A percentile compares a stretch with the other conserved stretches of the same genome.
phyloP scores from a whole-genome alignment of 164 flowering plant species.

The Amborella trichopoda region DNA sequence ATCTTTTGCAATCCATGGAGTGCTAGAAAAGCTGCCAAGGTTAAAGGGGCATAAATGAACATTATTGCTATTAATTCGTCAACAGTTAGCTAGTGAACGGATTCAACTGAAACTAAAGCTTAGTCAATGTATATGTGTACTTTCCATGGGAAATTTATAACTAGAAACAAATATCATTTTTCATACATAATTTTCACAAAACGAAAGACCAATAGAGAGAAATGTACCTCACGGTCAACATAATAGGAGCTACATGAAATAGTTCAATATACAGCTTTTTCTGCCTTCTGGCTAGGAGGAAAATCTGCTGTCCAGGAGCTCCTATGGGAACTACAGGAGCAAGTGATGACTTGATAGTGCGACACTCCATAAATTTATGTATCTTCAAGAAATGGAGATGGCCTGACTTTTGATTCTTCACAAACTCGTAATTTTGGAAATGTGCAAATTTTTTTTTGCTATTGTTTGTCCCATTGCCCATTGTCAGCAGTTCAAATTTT shows the following conservation, averaged over 20 bases:
- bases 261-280: slow-evolving; percentile 76
- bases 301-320: slow-evolving; percentile 95
- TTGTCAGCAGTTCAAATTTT: slow-evolving; percentile 14
- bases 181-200: too few relatives aligned
- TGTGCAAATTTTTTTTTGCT: slow-evolving; percentile 8
- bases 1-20: slow-evolving; percentile 78
- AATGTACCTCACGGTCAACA: slow-evolving; percentile 65
- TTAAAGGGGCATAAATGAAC: too few relatives aligned
- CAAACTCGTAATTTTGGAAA: slow-evolving; percentile 11
- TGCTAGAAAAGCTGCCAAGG: slow-evolving; percentile 76
- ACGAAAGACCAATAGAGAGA: not conserved
- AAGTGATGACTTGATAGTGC: slow-evolving; percentile 16
- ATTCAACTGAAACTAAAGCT: too few relatives aligned
- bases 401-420: slow-evolving; percentile 5
- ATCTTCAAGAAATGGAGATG: slow-evolving; percentile 8
- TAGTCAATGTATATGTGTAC: too few relatives aligned
- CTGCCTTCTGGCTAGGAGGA: slow-evolving; percentile 60
- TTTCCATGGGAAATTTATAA: too few relatives aligned
- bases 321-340: slow-evolving; percentile 79
- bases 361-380: slow-evolving; percentile 11
- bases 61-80: too few relatives aligned
- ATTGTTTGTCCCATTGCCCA: slow-evolving; percentile 10
- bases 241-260: slow-evolving; percentile 66
- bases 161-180: too few relatives aligned
- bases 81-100: too few relatives aligned